Percentiles rank a stretch among this genome's conserved stretches.
These are phyloP conservation scores for Scedosporium aurantiacum DNA, from an alignment of 2,329 filamentous ascomycete genomes.

Conservation along the genomic window DNA sequence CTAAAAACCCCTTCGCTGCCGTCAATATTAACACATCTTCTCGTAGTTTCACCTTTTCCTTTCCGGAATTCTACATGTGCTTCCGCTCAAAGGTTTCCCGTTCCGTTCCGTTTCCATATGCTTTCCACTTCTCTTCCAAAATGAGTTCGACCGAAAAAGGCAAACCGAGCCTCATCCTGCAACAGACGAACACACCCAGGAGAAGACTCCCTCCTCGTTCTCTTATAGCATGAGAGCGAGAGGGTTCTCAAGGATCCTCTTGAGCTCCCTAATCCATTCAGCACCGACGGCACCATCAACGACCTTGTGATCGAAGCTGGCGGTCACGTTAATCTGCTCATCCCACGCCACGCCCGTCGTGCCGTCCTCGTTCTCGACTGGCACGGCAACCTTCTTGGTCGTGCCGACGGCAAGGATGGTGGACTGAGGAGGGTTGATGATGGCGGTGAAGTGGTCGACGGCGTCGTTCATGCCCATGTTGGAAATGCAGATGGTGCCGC, in stretches of 20 bases:
- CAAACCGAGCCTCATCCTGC: background rate
- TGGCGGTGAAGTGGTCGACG: constrained; percentile 91
- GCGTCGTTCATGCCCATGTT: constrained; percentile 99
- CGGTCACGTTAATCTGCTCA: constrained; percentile 91
- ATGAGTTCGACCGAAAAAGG: background rate
- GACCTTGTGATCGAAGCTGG: constrained; percentile 97
- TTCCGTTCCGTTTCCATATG: background rate
- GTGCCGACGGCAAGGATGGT: constrained; percentile 91
- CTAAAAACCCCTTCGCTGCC: background rate
- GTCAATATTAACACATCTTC: background rate
- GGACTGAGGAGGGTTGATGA: constrained; percentile 98
- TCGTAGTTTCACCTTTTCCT: background rate
- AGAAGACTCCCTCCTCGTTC: background rate
- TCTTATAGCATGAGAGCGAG: constrained; percentile 80
- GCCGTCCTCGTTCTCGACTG: constrained; percentile 74
- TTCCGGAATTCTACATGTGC: background rate
- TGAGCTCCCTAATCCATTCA: constrained; percentile 93
- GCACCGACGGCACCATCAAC: constrained; percentile 92
- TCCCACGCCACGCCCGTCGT: constrained; percentile 72
- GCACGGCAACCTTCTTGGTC: constrained; percentile 88
- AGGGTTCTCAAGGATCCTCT: constrained; percentile 96
- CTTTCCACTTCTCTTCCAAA: background rate
- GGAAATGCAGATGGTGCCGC: constrained; percentile 96
- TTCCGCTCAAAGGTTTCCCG: background rate
- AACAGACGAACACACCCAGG: background rate